Evolutionary conservation across 2,329 filamentous ascomycete genomes (phyloP).

Genomic region (Fusarium duplospermum): DNA sequence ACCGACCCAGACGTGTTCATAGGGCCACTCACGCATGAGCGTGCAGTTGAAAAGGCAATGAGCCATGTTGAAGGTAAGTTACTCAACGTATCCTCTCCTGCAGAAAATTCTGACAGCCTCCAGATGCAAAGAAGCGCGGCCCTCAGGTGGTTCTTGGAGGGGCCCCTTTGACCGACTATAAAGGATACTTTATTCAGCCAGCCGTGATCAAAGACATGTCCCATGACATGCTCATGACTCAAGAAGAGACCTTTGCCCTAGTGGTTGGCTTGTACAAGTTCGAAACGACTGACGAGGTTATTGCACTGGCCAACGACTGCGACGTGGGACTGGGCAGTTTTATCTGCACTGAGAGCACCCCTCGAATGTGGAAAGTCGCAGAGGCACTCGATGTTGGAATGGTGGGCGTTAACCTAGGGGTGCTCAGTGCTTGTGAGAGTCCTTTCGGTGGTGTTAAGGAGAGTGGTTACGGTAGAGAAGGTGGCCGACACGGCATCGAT

Average conservation of each 20-base stretch:
- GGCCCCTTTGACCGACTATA: not conserved
- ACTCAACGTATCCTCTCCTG: not conserved
- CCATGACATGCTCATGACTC: not conserved
- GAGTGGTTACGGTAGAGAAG: not conserved
- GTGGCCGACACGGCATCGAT: not conserved
- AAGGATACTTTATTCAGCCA: not conserved
- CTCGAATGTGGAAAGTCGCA: not conserved
- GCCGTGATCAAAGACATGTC: not conserved
- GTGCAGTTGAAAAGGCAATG: not conserved
- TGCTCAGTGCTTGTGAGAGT: not conserved
- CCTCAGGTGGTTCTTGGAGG: not conserved
- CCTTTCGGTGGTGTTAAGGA: not conserved
- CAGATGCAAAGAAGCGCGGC: not conserved
- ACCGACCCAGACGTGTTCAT: not conserved
- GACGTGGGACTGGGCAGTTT: not conserved
- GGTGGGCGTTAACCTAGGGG: not conserved
- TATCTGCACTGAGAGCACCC: not conserved
- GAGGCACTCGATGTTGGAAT: not conserved
- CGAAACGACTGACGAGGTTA: not conserved
- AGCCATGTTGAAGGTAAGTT: not conserved
- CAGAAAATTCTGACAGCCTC: not conserved
- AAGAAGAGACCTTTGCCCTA: not conserved
- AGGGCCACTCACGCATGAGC: not conserved
- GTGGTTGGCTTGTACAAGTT: not conserved
- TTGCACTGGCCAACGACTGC: not conserved